phyloP scores from a whole-genome alignment of 2,329 filamentous ascomycete genomes.

The Metarhizium brunneum region DNA sequence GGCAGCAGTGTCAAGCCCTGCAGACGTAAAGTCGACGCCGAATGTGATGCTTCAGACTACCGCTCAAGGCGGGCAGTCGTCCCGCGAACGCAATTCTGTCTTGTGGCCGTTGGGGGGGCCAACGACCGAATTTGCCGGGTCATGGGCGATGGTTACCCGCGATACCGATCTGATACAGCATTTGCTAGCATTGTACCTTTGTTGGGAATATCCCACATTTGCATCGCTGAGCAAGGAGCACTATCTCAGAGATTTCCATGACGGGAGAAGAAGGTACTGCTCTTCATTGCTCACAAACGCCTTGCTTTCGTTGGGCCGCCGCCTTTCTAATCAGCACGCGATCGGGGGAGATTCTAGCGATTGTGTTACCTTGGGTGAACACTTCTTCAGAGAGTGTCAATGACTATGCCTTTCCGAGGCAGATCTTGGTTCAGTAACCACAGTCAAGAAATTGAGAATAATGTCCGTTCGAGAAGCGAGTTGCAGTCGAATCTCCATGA shows the following conservation, averaged over 20 bases:
- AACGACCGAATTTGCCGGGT: slow-evolving; percentile 20
- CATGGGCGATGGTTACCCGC: slow-evolving; percentile 54
- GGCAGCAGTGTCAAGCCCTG: no score
- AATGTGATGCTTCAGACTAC: background rate
- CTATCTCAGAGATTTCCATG: slow-evolving; percentile 55
- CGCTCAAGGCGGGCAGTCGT: background rate
- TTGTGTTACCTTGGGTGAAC: slow-evolving; percentile 56
- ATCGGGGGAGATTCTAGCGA: slow-evolving; percentile 51
- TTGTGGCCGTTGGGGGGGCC: slow-evolving; percentile 14
- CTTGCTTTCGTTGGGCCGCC: slow-evolving; percentile 54
- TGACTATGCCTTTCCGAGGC: slow-evolving; percentile 47
- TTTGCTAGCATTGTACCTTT: slow-evolving; percentile 58
- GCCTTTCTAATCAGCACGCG: slow-evolving; percentile 54
- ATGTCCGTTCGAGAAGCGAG: slow-evolving; percentile 68
- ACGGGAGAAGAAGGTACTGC: slow-evolving; percentile 53
- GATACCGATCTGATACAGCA: slow-evolving; percentile 51
- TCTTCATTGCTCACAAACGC: slow-evolving; percentile 57
- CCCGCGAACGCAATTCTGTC: background rate
- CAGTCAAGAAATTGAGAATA: slow-evolving; percentile 63
- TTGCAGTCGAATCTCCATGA: slow-evolving; percentile 59
- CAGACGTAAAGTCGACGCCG: background rate
- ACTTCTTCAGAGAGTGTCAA: slow-evolving; percentile 62
- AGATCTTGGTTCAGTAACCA: slow-evolving; percentile 54
- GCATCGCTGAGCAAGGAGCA: slow-evolving; percentile 61
- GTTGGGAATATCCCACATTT: slow-evolving; percentile 68